Conservation (phyloP, 805 yeast genomes). For the Ogataea nakhonphanomensis region DNA sequence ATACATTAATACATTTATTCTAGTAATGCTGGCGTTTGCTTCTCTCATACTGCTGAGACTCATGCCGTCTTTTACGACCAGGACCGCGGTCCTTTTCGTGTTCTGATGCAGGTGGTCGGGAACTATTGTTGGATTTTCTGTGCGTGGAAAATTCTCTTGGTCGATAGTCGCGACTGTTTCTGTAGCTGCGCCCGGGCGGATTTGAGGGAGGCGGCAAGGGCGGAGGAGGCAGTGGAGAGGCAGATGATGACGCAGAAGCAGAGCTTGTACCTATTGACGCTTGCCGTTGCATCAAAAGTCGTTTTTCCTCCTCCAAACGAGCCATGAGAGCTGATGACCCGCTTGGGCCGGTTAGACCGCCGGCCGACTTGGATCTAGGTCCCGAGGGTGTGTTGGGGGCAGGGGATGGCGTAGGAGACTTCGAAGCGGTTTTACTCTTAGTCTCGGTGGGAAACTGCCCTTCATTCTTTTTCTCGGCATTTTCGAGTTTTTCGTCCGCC, state of each 20-base stretch:
- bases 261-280: constrained; percentile 1
- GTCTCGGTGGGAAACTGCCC: neutral
- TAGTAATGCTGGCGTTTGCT: constrained; percentile 18
- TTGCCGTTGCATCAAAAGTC: constrained; percentile 13
- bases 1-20: neutral
- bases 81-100: constrained; percentile 4
- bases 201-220: constrained; percentile 18
- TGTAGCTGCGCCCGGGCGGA: constrained; percentile 5
- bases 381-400: neutral
- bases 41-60: constrained; percentile 10
- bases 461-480: neutral
- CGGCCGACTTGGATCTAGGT: neutral
- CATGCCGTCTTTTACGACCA: constrained; percentile 14
- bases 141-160: constrained; percentile 7
- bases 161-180: constrained; percentile 11
- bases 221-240: constrained; percentile 16
- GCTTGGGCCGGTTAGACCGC: neutral
- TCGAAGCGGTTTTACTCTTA: neutral
- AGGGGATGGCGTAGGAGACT: neutral
- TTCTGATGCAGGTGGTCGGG: constrained; percentile 5
- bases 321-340: constrained; percentile 10
- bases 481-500: neutral
- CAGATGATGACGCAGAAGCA: constrained; percentile 3
- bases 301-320: constrained; percentile 17
- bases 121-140: constrained; percentile 5